Conservation (phyloP, 2,329 filamentous ascomycete genomes). For the Dothideomycetes sp. region DNA sequence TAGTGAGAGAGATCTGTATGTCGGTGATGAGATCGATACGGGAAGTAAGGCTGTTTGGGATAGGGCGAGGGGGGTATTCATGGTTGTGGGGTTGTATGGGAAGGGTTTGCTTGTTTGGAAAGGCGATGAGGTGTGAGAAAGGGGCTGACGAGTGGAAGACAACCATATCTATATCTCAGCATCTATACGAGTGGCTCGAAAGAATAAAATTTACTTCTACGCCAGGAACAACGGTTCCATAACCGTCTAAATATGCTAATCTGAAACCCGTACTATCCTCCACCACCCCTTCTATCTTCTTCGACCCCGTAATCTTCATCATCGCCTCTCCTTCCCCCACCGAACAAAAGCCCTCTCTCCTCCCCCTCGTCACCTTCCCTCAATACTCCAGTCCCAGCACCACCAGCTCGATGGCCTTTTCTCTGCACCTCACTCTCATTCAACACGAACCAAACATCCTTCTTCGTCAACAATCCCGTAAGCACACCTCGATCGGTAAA, state of each 20-base stretch:
- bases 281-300: too few species aligned
- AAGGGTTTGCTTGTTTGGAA: conserved; percentile 31
- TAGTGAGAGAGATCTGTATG: conserved; percentile 29
- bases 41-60: conserved; percentile 32
- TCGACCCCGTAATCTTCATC: conserved; percentile 1
- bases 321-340: not conserved
- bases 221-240: too few species aligned
- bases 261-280: too few species aligned
- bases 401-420: conserved; percentile 1
- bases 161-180: too few species aligned
- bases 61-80: conserved; percentile 25
- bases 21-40: conserved; percentile 29
- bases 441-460: conserved; percentile 90
- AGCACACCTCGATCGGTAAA: conserved; percentile 75
- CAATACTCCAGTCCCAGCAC: conserved; percentile 25
- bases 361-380: conserved; percentile 28
- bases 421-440: conserved; percentile 56
- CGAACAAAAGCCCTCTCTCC: conserved; percentile 30
- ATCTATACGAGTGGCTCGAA: too few species aligned
- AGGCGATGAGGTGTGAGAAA: conserved; percentile 12
- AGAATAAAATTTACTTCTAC: too few species aligned
- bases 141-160: not conserved
- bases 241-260: too few species aligned
- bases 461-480: conserved; percentile 86
- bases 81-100: conserved; percentile 34